Evolutionary conservation across 495 filamentous ascomycete genomes (phyloP).

Genomic region (Daldinia caldariorum): DNA sequence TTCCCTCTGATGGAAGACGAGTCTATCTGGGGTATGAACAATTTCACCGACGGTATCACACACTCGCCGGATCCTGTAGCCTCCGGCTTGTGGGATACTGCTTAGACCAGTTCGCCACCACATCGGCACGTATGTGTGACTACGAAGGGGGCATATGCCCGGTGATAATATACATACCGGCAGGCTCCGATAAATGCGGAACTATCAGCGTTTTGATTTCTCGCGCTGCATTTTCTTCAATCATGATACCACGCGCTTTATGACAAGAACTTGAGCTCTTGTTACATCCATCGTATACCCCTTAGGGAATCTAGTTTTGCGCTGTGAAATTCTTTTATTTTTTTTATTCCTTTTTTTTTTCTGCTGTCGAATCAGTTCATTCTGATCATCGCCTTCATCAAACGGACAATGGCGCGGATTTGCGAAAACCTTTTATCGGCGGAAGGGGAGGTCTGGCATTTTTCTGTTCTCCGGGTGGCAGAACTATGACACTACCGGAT

Average conservation of each 20-base stretch:
- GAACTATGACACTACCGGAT: slow-evolving; percentile 28
- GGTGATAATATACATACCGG: slow-evolving; percentile 9
- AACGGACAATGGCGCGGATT: slow-evolving; percentile 38
- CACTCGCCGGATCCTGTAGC: slow-evolving; percentile 48
- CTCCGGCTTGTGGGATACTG: slow-evolving; percentile 44
- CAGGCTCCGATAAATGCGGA: slow-evolving; percentile 14
- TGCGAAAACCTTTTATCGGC: slow-evolving; percentile 21
- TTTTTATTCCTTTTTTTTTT: slow-evolving; percentile 4
- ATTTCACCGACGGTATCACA: slow-evolving; percentile 49
- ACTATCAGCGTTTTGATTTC: slow-evolving; percentile 33
- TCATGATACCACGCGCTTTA: slow-evolving; percentile 46
- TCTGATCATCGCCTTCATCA: slow-evolving; percentile 30
- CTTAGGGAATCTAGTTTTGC: slow-evolving; percentile 29
- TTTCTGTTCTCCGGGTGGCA: slow-evolving; percentile 19
- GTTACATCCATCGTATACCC: slow-evolving; percentile 43
- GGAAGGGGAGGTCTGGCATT: slow-evolving; percentile 22
- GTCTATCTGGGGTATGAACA: slow-evolving; percentile 45
- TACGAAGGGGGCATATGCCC: slow-evolving; percentile 7
- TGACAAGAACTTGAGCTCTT: slow-evolving; percentile 26
- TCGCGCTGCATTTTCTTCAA: slow-evolving; percentile 35
- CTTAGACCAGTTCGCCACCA: slow-evolving; percentile 12
- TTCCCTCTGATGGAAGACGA: slow-evolving; percentile 46
- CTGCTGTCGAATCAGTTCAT: slow-evolving; percentile 5
- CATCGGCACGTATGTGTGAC: not conserved
- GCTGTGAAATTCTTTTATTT: slow-evolving; percentile 4